Base-by-base conservation (phyloP, 2,329 filamentous ascomycete species). In the Aotearoamyces nothofagi region DNA sequence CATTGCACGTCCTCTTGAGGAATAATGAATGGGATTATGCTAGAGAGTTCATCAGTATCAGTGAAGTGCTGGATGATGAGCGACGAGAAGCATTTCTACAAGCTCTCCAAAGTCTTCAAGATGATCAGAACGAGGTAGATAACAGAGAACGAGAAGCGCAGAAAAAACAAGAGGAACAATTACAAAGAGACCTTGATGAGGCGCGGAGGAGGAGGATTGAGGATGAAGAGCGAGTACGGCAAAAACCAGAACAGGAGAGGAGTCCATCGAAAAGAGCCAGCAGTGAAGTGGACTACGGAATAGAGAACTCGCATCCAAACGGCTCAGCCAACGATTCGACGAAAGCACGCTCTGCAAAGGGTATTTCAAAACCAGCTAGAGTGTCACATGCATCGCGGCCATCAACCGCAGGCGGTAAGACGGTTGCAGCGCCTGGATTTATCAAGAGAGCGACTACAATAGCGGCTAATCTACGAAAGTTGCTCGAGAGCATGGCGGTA, bases 1-100 rank as follows among this genome's bases (percentile, higher is more conserved):
- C 84, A 1, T 66, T 98, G 4, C 90, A 98, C 48, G 82, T 96
- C 5, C 69, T 98, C n/a, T 74, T 87, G 4, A 69, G 83, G 30
- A 96, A 94, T 43, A 75, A 82, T 32, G 84, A 96, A 55, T 98
- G 90, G 90, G 82, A 93, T 33, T 94, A 94, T 44, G 83, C 90
- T 4, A 70, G 73, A 34, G 81, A 92, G 42, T 96, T 96, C 51
- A 92, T 96, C 46, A 72, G 66, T 44, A 71, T 83, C 46, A 90
- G 76, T 50, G 75, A 87, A 26, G 72, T 93, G 15, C 65, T 98
- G 1, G 87, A 96, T 50, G 87, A 94, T 29, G 90, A 96, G 56
- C 71, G 82, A 24, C 74, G 82, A 37, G 83, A 96, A 43, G 76
- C 81, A 1, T 94, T 96, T 50, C 57, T 92, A 10, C 78, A 87